Evolutionary conservation across 768 basidiomycete genomes (phyloP).

Genomic region (Dictyophora rubrovolvata): DNA sequence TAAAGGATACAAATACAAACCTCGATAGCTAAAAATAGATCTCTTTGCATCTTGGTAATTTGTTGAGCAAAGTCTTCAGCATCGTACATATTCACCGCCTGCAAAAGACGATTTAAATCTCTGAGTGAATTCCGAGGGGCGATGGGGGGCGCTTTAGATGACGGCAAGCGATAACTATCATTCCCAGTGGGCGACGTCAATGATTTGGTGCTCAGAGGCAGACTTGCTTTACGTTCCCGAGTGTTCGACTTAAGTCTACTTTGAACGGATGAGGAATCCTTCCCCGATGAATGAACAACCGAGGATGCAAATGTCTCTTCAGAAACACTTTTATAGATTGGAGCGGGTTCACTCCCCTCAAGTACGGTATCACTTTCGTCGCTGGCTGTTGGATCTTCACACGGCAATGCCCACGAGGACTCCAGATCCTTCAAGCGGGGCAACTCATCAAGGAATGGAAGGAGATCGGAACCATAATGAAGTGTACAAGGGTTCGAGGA

Average conservation of each 20-base stretch:
- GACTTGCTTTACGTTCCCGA: constrained; percentile 9
- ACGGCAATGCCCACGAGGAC: constrained; percentile 63
- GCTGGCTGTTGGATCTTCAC: constrained; percentile 33
- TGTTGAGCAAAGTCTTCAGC: constrained; percentile 71
- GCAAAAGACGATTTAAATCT: constrained; percentile 1
- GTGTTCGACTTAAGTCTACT: not conserved
- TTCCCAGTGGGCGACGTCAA: constrained; percentile 3
- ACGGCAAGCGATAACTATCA: not conserved
- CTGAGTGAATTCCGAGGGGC: not conserved
- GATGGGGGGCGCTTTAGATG: not conserved
- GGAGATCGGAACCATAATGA: constrained; percentile 76
- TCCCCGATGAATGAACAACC: not conserved
- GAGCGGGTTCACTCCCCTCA: not conserved
- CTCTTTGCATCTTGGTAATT: constrained; percentile 66
- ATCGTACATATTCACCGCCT: constrained; percentile 22
- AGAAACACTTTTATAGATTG: not conserved
- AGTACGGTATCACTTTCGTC: constrained; percentile 44
- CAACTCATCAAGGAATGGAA: constrained; percentile 67
- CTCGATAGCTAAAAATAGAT: constrained; percentile 64
- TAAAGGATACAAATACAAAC: constrained; percentile 30
- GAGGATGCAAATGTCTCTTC: not conserved
- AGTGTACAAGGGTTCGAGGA: constrained; percentile 70
- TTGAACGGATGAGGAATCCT: not conserved
- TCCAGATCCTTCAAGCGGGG: constrained; percentile 58
- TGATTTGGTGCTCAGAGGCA: constrained; percentile 7